These are phyloP conservation scores for Diaporthe capsici DNA, from an alignment of 2,329 filamentous ascomycete genomes.

Conservation along the genomic window DNA sequence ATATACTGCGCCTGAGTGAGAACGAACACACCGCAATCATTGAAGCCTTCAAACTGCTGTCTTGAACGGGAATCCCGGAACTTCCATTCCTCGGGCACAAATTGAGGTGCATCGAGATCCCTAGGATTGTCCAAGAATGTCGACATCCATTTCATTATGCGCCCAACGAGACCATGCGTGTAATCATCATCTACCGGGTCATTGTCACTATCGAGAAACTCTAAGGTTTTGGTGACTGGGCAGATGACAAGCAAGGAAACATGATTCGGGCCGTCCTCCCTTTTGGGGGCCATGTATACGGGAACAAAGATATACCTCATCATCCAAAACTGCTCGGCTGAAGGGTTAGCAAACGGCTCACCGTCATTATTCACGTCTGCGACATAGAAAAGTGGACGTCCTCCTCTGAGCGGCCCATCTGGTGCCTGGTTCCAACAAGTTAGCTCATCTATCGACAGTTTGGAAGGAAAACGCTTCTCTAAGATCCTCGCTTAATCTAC, in stretches of 20 bases:
- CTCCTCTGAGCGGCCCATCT: neutral
- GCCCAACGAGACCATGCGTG: neutral
- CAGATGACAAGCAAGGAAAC: neutral
- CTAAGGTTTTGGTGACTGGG: neutral
- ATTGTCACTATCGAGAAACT: neutral
- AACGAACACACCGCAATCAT: neutral
- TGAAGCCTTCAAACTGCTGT: neutral
- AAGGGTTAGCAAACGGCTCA: neutral
- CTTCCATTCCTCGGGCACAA: neutral
- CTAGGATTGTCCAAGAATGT: neutral
- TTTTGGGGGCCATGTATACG: neutral
- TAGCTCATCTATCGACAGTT: neutral
- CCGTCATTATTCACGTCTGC: neutral
- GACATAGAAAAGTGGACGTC: neutral
- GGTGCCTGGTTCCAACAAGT: neutral
- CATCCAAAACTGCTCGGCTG: slow-evolving; percentile 1
- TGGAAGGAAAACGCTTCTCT: neutral
- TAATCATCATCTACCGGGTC: neutral
- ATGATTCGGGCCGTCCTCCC: neutral
- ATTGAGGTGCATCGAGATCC: neutral
- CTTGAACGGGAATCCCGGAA: neutral
- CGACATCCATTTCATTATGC: slow-evolving; percentile 14
- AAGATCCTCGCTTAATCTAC: neutral
- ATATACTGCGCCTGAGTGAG: neutral
- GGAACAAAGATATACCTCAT: slow-evolving; percentile 8